Base-by-base conservation (phyloP, 768 basidiomycete species). In the Mycena pura region DNA sequence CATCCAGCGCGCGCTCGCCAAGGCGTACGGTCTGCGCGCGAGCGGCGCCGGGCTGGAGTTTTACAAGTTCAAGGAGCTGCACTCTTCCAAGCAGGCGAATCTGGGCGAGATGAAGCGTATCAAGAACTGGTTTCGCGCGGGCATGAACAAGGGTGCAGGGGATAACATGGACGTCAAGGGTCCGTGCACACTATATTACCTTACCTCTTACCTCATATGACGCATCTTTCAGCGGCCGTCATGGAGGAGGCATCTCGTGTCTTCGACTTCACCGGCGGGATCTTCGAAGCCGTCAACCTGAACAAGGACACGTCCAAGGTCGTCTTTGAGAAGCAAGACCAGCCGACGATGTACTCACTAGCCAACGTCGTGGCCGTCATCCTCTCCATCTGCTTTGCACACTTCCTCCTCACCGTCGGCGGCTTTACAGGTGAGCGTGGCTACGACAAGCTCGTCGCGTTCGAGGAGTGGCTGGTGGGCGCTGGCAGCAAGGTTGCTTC, bases 101-200 rank as follows among this genome's bases (percentile, higher is more conserved):
- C 77, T 80, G 57, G 84, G 85, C 3, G 87, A 90, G 65, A 82
- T 93, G 79, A 86, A 82, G 74, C 84, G 84, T 65, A 87, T 91
- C 72, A 92, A 92, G 76, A 83, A 87, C 22, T 90, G 87, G 88
- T 88, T 84, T 71, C 80, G 84, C 46, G 80, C 74, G 22, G 84
- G 84, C 1, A 80, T 86, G 78, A 81, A 85, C 60, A 74, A 72
- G 46, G 84, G 80, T 19, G 84, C 79, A 14, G 80, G 80, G 13
- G 75, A 74, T 47, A 68, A 78, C 31, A 60, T 68, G 25, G 69
- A 73, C 15, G 72, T 77, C 24, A 86, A 85, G 76, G 76, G 84
- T 82, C 56, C 62, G 73, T 54, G 19, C 34, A 14, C n/a, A 4
- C 21, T 22, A 7, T 52, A 47, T 51, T 63, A 40, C 34, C 15